phyloP scores from a whole-genome alignment of 106 monocot species.

The Agapanthus africanus region DNA sequence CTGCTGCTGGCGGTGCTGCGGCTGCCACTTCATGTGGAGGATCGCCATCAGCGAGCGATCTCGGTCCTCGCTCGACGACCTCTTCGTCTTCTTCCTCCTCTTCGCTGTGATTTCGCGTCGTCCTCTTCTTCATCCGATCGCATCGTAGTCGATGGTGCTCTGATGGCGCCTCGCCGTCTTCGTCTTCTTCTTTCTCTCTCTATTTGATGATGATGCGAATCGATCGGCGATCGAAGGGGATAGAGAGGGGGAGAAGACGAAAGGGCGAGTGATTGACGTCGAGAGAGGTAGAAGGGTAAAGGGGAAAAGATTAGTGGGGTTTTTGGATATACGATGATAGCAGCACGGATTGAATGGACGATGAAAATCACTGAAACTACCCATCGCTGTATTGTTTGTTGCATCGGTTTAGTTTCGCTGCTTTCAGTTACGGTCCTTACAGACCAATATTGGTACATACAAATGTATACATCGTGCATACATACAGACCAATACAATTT shows the following conservation, averaged over 20 bases:
- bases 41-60: constrained; percentile 21
- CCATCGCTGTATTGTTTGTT: no score
- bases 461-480: no score
- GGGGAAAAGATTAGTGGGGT: no score
- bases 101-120: constrained; percentile 10
- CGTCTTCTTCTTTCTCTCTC: neutral
- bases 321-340: no score
- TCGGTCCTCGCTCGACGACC: constrained; percentile 1
- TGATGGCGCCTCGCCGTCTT: neutral
- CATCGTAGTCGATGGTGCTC: constrained; percentile 17
- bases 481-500: no score
- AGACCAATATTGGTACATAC: no score
- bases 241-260: neutral
- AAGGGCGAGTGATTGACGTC: neutral
- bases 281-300: no score
- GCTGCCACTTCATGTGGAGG: constrained; percentile 49
- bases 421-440: no score
- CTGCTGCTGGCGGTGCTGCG: constrained; percentile 32
- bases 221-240: no score
- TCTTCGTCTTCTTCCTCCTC: constrained; percentile 4
- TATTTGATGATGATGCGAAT: neutral
- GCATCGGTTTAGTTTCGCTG: no score
- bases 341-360: no score
- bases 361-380: no score
- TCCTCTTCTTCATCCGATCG: constrained; percentile 43